phyloP scores from a whole-genome alignment of 805 yeast genomes.

The Maudiozyma pseudohumilis region DNA sequence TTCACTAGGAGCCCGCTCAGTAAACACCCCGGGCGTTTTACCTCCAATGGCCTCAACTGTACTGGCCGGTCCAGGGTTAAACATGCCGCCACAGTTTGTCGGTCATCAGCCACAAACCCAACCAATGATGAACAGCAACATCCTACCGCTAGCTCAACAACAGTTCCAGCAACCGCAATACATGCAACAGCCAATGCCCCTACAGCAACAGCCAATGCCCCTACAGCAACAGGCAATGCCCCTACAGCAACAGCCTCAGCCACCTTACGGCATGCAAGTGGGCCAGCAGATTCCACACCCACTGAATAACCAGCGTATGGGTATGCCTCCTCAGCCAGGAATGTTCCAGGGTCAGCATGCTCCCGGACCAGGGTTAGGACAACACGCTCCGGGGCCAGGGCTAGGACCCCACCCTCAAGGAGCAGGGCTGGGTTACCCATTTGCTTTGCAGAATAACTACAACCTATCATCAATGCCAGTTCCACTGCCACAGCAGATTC shows the following conservation, averaged over 20 bases:
- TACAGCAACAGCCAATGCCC: not conserved
- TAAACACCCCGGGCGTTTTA: too few species aligned
- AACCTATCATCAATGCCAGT: conserved; percentile 1
- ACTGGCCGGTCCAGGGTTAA: not conserved
- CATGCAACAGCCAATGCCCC: not conserved
- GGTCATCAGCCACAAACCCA: too few species aligned
- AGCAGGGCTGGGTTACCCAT: conserved; percentile 6
- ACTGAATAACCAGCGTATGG: too few species aligned
- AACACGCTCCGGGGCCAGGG: not conserved
- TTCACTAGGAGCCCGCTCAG: too few species aligned
- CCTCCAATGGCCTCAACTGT: not conserved
- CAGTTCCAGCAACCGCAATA: not conserved
- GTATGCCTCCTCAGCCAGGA: too few species aligned
- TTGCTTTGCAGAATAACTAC: conserved; percentile 3
- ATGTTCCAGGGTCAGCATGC: not conserved
- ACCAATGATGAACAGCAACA: not conserved
- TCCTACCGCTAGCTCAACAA: not conserved
- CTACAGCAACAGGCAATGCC: not conserved
- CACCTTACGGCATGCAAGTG: not conserved
- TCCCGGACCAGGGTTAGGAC: not conserved
- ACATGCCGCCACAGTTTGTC: too few species aligned
- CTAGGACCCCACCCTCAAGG: not conserved
- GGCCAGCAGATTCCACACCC: too few species aligned
- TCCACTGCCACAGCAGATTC: conserved; percentile 6
- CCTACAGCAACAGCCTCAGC: not conserved